Evolutionary conservation across 1,139 yeast species (phyloP), one percentile per base, ranked within the genome.

Genomic region (Nadsonia starkeyi-henricii): DNA sequence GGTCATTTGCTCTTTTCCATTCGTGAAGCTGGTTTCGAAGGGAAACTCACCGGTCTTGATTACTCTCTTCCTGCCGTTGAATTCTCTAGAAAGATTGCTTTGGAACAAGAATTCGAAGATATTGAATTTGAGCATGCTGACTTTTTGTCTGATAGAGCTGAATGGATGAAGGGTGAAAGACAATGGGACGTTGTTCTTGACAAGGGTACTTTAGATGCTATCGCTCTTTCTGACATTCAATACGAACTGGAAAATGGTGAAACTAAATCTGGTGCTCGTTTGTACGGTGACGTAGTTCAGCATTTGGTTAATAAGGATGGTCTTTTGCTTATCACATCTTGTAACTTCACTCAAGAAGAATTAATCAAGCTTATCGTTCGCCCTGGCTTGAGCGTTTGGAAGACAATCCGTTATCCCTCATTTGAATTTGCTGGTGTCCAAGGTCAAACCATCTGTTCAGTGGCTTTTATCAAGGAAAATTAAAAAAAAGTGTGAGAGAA

Each of bases 121-220:
- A 70, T 76, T 30, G 58, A 60, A 12, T 77, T 79, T 54, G 68
- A 67, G 48, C 72, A 69, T 39, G 75, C 71, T 0, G 81, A 78
- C 55, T 66, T 70, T 47, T 49, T 70, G 36, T 49, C 54, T 15
- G 52, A 57, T 20, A 30, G 43, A 9, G 48, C 56, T 47, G 55
- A 59, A 49, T 61, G 64, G 63, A 62, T 65, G 63, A 61, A 57
- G 43, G 43, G 52, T 7, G 54, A 62, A 1, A 69, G 73, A 41
- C 56, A 67, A 41, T 88, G 76, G 65, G 95, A 89, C 58, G 64
- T 91, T 4, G 75, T 89, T 1, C 67, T 89, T 42, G 99, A 91
- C 64, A 91, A 91, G 62, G 98, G 99, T 9, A 91, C 99, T 0
- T 67, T 93, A 42, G 99, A 91, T 67, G 98, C 99, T 4, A 91